These are phyloP conservation scores for Cladosporium sp. DNA, from an alignment of 2,329 filamentous ascomycete genomes.

Conservation along the genomic window DNA sequence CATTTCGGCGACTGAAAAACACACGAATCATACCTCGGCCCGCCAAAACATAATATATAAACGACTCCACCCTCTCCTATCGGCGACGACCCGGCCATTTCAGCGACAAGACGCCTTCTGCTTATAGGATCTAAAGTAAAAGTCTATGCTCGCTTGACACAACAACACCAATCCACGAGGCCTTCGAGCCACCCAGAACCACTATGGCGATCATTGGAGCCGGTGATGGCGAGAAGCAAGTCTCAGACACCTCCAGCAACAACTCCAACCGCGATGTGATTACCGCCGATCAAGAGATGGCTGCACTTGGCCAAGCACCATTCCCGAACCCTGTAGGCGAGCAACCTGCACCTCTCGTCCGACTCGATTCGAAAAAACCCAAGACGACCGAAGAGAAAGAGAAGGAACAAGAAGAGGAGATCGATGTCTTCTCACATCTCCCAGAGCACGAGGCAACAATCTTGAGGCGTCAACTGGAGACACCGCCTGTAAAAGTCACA, in stretches of 20 bases:
- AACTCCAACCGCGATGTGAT: slow-evolving; percentile 30
- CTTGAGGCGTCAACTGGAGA: slow-evolving; percentile 43
- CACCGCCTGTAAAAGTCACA: slow-evolving; percentile 46
- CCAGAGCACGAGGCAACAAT: slow-evolving; percentile 42
- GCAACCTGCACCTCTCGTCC: slow-evolving; percentile 33
- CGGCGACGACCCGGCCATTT: not conserved
- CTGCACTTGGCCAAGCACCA: slow-evolving; percentile 34
- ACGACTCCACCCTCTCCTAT: not conserved
- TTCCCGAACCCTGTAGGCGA: slow-evolving; percentile 32
- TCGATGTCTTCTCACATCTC: slow-evolving; percentile 41
- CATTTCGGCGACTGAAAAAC: not conserved
- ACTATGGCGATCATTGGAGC: slow-evolving; percentile 10
- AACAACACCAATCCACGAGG: not conserved
- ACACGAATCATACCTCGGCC: not conserved
- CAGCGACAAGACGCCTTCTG: not conserved
- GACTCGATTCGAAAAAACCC: slow-evolving; percentile 31
- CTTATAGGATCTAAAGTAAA: not conserved
- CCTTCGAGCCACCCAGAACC: slow-evolving; percentile 1
- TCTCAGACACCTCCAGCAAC: slow-evolving; percentile 29
- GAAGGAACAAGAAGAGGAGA: slow-evolving; percentile 29
- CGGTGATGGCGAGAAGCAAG: slow-evolving; percentile 28
- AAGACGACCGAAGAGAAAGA: slow-evolving; percentile 29
- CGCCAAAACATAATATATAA: not conserved
- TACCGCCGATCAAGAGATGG: slow-evolving; percentile 35
- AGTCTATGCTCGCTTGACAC: not conserved